Evolutionary conservation across 768 basidiomycete genomes (phyloP), one percentile per base, ranked within the genome.

Genomic region (Pulveroboletus frians): DNA sequence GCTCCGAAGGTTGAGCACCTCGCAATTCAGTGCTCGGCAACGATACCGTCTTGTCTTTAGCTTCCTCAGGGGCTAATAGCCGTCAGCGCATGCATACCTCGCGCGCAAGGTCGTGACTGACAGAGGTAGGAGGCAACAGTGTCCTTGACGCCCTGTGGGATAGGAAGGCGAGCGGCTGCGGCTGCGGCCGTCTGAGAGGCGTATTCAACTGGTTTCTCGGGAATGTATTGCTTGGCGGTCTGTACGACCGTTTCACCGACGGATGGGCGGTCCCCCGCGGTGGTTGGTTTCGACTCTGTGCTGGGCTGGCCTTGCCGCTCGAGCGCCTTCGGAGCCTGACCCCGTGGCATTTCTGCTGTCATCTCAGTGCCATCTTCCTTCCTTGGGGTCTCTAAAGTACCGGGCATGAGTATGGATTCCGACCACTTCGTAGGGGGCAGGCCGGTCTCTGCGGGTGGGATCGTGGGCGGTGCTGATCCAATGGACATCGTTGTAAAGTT

Each of bases 1-100:
- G 67, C 40, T 71, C 70, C 1, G 40, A 50, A 1, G 74, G 68
- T 21, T 56, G 61, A 21, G 64, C 57, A 0, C 71, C 71, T 23
- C 60, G 59, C 10, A 61, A 46, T 42, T 72, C 68, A 15, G 58
- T 53, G 17, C 73, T 71, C 2, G 73, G 73, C 37, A 75, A 47
- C 11, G 73, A 69, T 17, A 54, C 15, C 1, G 18, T 18, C 15
- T 21, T 40, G 11, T 37, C 18, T 36, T n/a, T 20, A 10, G 23
- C 26, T 17, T 34, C 34, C 18, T 48, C 48, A 13, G 50, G 14
- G 13, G 48, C 61, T 63, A 26, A 21, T 9, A 11, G 5, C n/a
- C 1, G 20, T 63, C 43, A 68, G 51, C 15, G 10, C 11, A 34
- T n/a, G 15, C 5, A 14, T 9, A 8, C 15, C 17, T n/a, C 26